Conservation (phyloP, 2,329 filamentous ascomycete genomes). For the Trichophyton mentagrophytes region DNA sequence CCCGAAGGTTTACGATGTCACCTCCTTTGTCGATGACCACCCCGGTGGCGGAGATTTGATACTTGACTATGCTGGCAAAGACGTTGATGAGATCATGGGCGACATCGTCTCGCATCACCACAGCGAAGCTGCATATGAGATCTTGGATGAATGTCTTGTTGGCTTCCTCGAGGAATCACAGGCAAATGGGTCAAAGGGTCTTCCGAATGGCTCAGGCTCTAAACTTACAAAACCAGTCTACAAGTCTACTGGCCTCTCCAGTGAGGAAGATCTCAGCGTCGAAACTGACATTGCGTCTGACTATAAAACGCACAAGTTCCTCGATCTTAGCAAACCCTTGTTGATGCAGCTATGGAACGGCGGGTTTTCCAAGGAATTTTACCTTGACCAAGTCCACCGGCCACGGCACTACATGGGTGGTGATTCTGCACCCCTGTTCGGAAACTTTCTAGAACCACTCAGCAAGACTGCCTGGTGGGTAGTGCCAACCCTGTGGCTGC, state of each 20-base stretch:
- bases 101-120: constrained; percentile 75
- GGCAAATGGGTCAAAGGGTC: constrained; percentile 19
- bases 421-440: constrained; percentile 82
- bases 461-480: constrained; percentile 92
- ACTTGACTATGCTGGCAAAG: constrained; percentile 78
- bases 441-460: constrained; percentile 96
- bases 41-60: constrained; percentile 83
- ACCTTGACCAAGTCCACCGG: constrained; percentile 88
- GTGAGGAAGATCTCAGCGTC: constrained; percentile 69
- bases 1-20: constrained; percentile 86
- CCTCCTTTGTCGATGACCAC: constrained; percentile 78
- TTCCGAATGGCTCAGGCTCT: constrained; percentile 28
- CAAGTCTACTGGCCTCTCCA: constrained; percentile 69
- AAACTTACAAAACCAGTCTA: constrained; percentile 34
- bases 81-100: constrained; percentile 68
- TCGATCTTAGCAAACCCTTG: constrained; percentile 75
- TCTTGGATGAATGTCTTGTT: constrained; percentile 74
- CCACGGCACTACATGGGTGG: constrained; percentile 93
- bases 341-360: constrained; percentile 79
- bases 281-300: constrained; percentile 68
- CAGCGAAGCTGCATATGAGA: constrained; percentile 88
- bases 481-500: constrained; percentile 72
- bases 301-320: constrained; percentile 84
- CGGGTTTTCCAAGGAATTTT: constrained; percentile 89
- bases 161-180: constrained; percentile 51